A percentile compares a stretch with the other conserved stretches of the same genome.
These are phyloP conservation scores for Flaveria trinervia DNA, from an alignment of 129 eudicot genomes.

Conservation along the genomic window DNA sequence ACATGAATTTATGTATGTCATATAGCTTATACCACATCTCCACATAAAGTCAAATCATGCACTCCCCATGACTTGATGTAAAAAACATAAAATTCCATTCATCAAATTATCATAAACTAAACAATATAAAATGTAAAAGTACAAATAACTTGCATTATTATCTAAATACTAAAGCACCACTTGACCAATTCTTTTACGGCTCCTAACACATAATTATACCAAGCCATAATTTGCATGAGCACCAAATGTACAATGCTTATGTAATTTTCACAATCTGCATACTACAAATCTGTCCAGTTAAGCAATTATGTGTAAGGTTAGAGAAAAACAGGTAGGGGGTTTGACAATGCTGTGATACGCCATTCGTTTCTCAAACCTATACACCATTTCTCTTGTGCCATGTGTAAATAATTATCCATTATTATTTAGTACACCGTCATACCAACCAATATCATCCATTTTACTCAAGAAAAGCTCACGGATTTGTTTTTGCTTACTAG, in stretches of 20 bases:
- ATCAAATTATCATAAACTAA: conserved; percentile 1
- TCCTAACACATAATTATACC: background rate
- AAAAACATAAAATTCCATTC: background rate
- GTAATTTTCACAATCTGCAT: background rate
- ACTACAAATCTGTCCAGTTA: background rate
- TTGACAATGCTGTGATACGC: background rate
- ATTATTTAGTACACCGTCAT: background rate
- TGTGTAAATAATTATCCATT: background rate
- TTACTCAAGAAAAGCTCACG: background rate
- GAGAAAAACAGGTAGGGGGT: background rate
- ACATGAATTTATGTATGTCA: background rate
- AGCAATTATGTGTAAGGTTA: background rate
- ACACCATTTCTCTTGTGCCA: background rate
- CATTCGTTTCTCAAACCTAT: too few relatives aligned
- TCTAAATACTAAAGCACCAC: background rate
- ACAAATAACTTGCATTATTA: background rate
- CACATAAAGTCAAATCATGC: conserved; percentile 8
- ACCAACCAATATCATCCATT: background rate
- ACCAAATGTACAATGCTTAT: conserved; percentile 1
- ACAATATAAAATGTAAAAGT: background rate
- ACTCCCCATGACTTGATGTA: background rate
- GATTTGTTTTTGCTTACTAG: background rate
- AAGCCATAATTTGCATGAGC: background rate
- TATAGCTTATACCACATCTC: conserved; percentile 11
- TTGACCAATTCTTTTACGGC: background rate